phyloP scores from a whole-genome alignment of 345 rosid genomes.

The Kandelia obovata region DNA sequence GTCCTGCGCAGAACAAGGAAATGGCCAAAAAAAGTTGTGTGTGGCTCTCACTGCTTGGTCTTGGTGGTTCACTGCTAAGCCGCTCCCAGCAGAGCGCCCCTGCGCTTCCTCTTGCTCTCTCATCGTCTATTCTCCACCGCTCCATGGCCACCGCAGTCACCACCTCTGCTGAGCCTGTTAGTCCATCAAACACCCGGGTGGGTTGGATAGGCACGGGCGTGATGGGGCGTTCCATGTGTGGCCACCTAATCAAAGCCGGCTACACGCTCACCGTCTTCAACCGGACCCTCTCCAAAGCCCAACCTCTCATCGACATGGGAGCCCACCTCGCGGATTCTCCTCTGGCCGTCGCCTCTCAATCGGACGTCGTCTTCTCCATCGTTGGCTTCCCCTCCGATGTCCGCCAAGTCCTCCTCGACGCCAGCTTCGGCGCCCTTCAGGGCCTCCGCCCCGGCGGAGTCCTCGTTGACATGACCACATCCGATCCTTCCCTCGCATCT shows the following conservation, averaged over 20 bases:
- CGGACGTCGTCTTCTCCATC: constrained; percentile 87
- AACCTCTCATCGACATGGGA: constrained; percentile 68
- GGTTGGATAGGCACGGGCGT: constrained; percentile 97
- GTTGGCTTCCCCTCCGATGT: constrained; percentile 94
- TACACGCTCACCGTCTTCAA: constrained; percentile 76
- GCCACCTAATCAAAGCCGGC: constrained; percentile 75
- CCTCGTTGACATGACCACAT: constrained; percentile 94
- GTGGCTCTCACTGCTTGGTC: too few relatives aligned
- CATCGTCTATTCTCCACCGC: constrained; percentile 31
- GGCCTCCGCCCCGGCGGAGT: constrained; percentile 73
- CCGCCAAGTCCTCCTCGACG: constrained; percentile 70
- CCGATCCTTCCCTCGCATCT: constrained; percentile 82
- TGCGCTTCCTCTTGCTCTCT: constrained; percentile 4
- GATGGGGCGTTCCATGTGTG: constrained; percentile 84
- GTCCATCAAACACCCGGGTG: constrained; percentile 62
- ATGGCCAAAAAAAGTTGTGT: too few relatives aligned
- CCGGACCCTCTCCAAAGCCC: constrained; percentile 78
- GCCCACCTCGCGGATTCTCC: constrained; percentile 70
- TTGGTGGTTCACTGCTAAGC: constrained; percentile 13
- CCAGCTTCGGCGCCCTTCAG: constrained; percentile 62
- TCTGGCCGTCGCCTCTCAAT: constrained; percentile 52
- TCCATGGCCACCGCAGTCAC: constrained; percentile 49
- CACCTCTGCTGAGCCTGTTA: constrained; percentile 29
- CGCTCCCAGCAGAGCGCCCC: constrained; percentile 4
- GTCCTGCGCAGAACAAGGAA: too few relatives aligned